Conservation (phyloP, 1,284 basidiomycete genomes). For the Cryptococcus sp. region DNA sequence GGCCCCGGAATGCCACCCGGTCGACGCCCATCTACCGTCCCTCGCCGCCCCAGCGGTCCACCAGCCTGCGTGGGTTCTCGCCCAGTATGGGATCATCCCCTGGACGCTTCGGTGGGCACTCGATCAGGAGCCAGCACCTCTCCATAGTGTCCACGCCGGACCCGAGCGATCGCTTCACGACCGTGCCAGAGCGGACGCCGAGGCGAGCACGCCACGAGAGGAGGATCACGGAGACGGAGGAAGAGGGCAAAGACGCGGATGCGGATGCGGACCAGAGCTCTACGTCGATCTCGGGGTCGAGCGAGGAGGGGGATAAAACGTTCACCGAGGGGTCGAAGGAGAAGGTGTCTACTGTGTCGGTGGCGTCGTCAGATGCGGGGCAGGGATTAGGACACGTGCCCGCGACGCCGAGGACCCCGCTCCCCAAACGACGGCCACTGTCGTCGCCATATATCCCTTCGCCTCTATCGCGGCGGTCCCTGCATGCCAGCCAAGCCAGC, state of each 20-base stretch:
- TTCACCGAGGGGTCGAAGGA: background rate
- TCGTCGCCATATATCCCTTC: slow-evolving; percentile 14
- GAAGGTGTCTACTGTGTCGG: background rate
- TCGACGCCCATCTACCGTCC: background rate
- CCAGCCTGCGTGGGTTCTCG: background rate
- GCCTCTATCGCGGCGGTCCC: slow-evolving; percentile 8
- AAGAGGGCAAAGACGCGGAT: slow-evolving; percentile 12
- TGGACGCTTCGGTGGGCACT: background rate
- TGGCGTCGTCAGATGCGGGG: background rate
- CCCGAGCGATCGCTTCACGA: slow-evolving; percentile 38
- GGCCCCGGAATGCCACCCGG: background rate
- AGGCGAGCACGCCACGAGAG: slow-evolving; percentile 22
- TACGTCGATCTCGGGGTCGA: slow-evolving; percentile 5
- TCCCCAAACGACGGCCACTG: slow-evolving; percentile 1
- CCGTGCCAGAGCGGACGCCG: slow-evolving; percentile 34
- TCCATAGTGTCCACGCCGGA: slow-evolving; percentile 10
- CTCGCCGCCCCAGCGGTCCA: background rate
- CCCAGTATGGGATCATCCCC: background rate
- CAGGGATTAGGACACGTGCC: background rate
- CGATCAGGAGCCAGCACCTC: background rate
- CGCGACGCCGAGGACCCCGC: slow-evolving; percentile 2
- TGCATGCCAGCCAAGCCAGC: background rate
- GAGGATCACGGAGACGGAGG: slow-evolving; percentile 27
- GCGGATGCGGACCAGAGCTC: background rate
- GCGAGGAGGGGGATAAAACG: slow-evolving; percentile 6